These are phyloP conservation scores for Penicillium hordei DNA, from an alignment of 2,329 filamentous ascomycete genomes.

Conservation along the genomic window DNA sequence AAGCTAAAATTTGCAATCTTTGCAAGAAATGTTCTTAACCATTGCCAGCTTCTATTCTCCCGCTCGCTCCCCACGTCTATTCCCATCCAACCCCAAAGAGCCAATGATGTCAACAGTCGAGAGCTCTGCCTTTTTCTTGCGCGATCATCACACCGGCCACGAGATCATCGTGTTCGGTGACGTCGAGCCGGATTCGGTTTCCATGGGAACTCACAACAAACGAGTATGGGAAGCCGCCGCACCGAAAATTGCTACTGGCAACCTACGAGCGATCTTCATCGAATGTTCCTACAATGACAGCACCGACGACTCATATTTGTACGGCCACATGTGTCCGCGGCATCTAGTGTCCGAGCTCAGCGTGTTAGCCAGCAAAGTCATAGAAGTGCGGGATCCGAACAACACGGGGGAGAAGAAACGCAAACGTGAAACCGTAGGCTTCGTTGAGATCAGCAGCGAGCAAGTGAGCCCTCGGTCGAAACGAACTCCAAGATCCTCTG, in stretches of 20 bases:
- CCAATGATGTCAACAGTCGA: constrained; percentile 51
- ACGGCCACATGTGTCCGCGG: constrained; percentile 82
- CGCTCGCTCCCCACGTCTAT: constrained; percentile 29
- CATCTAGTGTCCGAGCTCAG: constrained; percentile 79
- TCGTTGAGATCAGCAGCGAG: constrained; percentile 18
- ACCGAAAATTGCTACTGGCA: constrained; percentile 72
- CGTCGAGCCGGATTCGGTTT: constrained; percentile 87
- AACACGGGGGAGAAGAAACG: constrained; percentile 41
- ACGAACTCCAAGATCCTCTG: constrained; percentile 15
- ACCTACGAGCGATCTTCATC: constrained; percentile 81
- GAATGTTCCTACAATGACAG: constrained; percentile 91
- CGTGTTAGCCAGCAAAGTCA: constrained; percentile 69
- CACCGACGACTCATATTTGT: constrained; percentile 73
- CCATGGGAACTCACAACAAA: constrained; percentile 75
- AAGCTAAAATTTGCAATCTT: constrained; percentile 8
- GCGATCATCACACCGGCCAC: constrained; percentile 65
- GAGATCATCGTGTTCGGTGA: constrained; percentile 95
- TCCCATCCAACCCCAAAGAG: constrained; percentile 18
- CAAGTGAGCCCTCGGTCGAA: constrained; percentile 31
- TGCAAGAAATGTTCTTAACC: background rate
- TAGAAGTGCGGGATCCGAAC: constrained; percentile 47
- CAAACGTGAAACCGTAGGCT: constrained; percentile 34
- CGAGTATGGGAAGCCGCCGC: constrained; percentile 86
- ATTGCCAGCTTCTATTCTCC: constrained; percentile 33
- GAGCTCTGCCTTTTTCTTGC: constrained; percentile 91